These are phyloP conservation scores for Cicer judaicum DNA, from an alignment of 306 rosid species.

Conservation along the genomic window DNA sequence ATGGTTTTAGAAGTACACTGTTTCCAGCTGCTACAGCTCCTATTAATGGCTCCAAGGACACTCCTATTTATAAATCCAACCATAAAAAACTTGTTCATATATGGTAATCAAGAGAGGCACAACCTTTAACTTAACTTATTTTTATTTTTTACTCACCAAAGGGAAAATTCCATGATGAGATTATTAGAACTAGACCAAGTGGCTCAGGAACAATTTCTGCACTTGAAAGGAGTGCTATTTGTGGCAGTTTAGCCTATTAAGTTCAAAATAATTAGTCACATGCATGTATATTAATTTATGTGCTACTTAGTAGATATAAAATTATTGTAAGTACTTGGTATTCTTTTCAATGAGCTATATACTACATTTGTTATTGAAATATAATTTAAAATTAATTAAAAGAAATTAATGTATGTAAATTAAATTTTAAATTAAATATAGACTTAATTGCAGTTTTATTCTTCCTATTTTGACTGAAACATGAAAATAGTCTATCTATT, in stretches of 20 bases:
- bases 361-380: no score
- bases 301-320: no score
- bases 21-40: slow-evolving; percentile 93
- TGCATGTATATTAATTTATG: no score
- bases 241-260: slow-evolving; percentile 69
- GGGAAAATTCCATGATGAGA: slow-evolving; percentile 84
- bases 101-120: not conserved
- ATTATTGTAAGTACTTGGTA: not conserved
- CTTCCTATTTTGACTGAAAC: no score
- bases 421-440: no score
- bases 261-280: not conserved
- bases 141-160: slow-evolving; percentile 57
- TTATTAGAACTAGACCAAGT: slow-evolving; percentile 70
- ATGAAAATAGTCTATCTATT: no score
- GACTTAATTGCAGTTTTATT: no score
- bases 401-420: no score
- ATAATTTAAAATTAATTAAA: no score
- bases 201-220: slow-evolving; percentile 82
- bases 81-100: not conserved
- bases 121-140: not conserved
- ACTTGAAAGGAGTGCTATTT: slow-evolving; percentile 60
- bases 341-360: not conserved
- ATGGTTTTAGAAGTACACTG: slow-evolving; percentile 64
- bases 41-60: slow-evolving; percentile 77
- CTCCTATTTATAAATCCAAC: slow-evolving; percentile 51